A percentile compares a stretch with the other conserved stretches of the same genome.
Evolutionary conservation across 768 basidiomycete genomes (phyloP).

Genomic region (Floccularia luteovirens): DNA sequence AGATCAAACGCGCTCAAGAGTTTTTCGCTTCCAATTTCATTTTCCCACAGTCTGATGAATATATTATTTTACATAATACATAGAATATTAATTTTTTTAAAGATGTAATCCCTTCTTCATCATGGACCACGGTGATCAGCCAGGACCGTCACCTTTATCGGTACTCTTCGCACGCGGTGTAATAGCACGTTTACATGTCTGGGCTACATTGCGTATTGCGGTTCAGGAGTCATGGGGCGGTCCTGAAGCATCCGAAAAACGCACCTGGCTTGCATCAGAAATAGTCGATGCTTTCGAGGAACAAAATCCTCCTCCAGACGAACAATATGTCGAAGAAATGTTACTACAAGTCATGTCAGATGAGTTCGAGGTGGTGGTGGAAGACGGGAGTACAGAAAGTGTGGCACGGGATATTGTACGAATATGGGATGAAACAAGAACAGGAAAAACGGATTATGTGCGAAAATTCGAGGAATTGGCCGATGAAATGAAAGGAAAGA

Average conservation of each 20-base stretch:
- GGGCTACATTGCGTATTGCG: conserved; percentile 84
- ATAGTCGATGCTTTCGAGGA: conserved; percentile 77
- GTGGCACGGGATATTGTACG: conserved; percentile 68
- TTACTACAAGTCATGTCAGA: conserved; percentile 80
- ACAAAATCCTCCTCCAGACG: conserved; percentile 43
- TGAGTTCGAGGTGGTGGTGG: conserved; percentile 79
- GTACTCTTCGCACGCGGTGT: conserved; percentile 83
- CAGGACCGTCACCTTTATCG: conserved; percentile 25
- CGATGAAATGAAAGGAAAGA: conserved; percentile 49
- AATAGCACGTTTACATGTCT: conserved; percentile 72
- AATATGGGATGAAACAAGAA: conserved; percentile 52
- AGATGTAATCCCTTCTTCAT: too few relatives aligned
- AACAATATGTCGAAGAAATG: conserved; percentile 72
- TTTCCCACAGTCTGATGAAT: too few relatives aligned
- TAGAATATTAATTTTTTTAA: too few relatives aligned
- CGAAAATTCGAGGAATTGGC: conserved; percentile 57
- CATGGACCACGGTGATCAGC: too few relatives aligned
- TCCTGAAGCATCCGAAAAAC: conserved; percentile 57
- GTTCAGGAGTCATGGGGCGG: conserved; percentile 88
- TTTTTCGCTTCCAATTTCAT: too few relatives aligned
- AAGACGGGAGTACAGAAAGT: conserved; percentile 74
- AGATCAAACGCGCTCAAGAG: too few relatives aligned
- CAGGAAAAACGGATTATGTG: conserved; percentile 42
- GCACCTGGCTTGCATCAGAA: conserved; percentile 77
- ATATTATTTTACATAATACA: too few relatives aligned